Evolutionary conservation across 257 asterid species (phyloP), one percentile per base, ranked within the genome.

Genomic region (Apocynum venetum): DNA sequence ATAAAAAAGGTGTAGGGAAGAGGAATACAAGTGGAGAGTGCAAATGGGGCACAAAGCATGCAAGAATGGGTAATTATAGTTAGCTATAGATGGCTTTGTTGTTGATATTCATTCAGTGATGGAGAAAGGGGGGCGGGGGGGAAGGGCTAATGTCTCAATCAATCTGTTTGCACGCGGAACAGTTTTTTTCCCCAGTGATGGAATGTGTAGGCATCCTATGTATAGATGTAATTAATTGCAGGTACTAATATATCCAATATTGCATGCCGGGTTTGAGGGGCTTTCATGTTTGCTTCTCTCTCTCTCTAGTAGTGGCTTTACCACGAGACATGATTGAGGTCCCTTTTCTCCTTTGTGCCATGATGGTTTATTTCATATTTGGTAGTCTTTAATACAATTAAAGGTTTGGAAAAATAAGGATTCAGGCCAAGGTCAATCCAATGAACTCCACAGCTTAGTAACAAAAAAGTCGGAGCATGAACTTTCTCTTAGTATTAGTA

Each of bases 291-390:
- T 70, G 81, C 46, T 60, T 60, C 15, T 36, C 4, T 13, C 65
- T 6, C 52, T 57, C 13, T 47, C 61, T 44, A 59, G 43, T 36
- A 9, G 65, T 61, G 52, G 9, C 72, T 56, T 69, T 55, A 76
- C 56, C 80, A 77, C 25, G 61, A 53, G 80, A 31, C 55, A 70
- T 70, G 53, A 71, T 78, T 82, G 77, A 25, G 31, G 55, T 25
- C 66, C 69, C 48, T 56, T 57, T 60, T 15, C 17, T 8, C 41
- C 67, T 78, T 82, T 82, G 86, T 76, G 69, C 79, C 75, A 74
- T 55, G 70, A 67, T 77, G 63, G 79, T 82, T 67, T 68, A 52
- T 68, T 36, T 6, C n/a, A 11, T 19, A 25, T 25, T 25, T 25
- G 31, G 31, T 25, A 25, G 31, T 25, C 31, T 25, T 25, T 25